These are phyloP conservation scores for Parasitella parasitica DNA, from an alignment of 371 early-diverging fungal species.

Conservation along the genomic window DNA sequence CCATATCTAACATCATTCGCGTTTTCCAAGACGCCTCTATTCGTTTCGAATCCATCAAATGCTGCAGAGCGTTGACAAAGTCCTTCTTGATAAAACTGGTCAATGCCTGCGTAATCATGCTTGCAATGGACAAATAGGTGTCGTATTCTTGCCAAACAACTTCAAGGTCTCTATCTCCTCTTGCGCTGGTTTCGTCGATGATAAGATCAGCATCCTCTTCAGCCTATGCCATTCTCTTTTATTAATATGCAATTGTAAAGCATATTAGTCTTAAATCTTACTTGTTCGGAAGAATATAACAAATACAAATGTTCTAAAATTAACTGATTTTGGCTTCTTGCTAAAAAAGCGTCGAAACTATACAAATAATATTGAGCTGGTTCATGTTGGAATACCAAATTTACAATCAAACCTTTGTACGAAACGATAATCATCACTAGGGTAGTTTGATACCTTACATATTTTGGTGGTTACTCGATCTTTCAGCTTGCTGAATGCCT, in stretches of 20 bases:
- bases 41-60: slow-evolving; percentile 28
- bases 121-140: slow-evolving; percentile 13
- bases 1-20: slow-evolving; percentile 24
- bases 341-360: slow-evolving; percentile 27
- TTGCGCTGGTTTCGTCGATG: slow-evolving; percentile 12
- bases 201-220: neutral
- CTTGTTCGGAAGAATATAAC: slow-evolving; percentile 21
- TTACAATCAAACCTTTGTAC: slow-evolving; percentile 24
- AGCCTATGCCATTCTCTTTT: neutral
- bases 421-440: slow-evolving; percentile 27
- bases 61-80: slow-evolving; percentile 16
- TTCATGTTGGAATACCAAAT: neutral
- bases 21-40: slow-evolving; percentile 38
- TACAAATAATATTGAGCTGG: neutral
- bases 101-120: slow-evolving; percentile 18
- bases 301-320: slow-evolving; percentile 25
- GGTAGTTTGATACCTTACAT: slow-evolving; percentile 1
- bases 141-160: slow-evolving; percentile 28
- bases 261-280: neutral
- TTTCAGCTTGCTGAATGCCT: slow-evolving; percentile 13
- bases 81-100: slow-evolving; percentile 15
- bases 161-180: slow-evolving; percentile 11
- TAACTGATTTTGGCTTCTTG: slow-evolving; percentile 20
- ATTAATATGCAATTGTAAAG: neutral
- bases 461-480: slow-evolving; percentile 15